Evolutionary conservation across 176 grass and related monocot genomes (phyloP).

Genomic region (Saccharum spontaneum): DNA sequence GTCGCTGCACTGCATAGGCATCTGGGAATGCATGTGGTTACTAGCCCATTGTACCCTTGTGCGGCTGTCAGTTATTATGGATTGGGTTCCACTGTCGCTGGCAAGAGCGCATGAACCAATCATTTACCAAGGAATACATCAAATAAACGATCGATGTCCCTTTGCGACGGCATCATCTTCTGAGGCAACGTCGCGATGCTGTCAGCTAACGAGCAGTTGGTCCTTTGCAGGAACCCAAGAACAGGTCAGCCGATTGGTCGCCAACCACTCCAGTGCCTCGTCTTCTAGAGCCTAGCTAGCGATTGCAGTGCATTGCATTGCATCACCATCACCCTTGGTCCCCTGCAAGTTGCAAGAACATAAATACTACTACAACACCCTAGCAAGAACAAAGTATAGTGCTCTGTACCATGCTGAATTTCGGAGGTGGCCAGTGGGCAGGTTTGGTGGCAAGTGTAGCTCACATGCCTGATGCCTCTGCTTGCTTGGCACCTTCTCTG

Average conservation of each 20-base stretch:
- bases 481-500: background rate
- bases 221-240: constrained; percentile 4
- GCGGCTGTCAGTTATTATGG: background rate
- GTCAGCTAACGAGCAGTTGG: background rate
- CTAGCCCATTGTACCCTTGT: background rate
- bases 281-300: background rate
- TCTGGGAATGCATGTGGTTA: background rate
- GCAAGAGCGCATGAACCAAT: background rate
- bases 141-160: background rate
- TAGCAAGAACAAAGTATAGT: background rate
- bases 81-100: background rate
- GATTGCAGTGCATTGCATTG: background rate
- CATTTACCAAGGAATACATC: background rate
- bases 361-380: background rate
- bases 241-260: background rate
- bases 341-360: background rate
- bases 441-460: background rate
- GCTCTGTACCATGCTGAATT: constrained; percentile 1
- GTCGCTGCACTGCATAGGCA: background rate
- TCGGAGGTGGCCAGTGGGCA: background rate
- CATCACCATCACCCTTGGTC: background rate
- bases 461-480: background rate
- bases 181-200: background rate
- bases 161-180: background rate
- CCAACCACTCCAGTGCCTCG: constrained; percentile 3